phyloP scores from a whole-genome alignment of 768 basidiomycete genomes.

The Tulasnella sp. region DNA sequence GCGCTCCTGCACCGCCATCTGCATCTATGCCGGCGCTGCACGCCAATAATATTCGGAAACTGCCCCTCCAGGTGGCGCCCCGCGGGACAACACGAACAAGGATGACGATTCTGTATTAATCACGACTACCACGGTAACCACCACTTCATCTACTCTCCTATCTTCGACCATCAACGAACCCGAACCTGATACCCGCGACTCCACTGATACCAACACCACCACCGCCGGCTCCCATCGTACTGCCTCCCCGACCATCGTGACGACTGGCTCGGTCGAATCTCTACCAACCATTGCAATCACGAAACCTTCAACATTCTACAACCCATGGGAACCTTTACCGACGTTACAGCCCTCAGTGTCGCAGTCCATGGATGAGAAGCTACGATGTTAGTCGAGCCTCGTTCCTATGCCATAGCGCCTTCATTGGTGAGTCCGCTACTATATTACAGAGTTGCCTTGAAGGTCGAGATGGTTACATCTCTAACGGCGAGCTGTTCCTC shows the following conservation, averaged over 20 bases:
- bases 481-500: too few relatives aligned
- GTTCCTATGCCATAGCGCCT: too few relatives aligned
- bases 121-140: neutral
- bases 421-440: too few relatives aligned
- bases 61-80: neutral
- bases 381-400: too few relatives aligned
- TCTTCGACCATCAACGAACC: neutral
- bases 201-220: neutral
- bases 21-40: neutral
- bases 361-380: conserved; percentile 89
- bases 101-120: neutral
- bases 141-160: neutral
- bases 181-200: neutral
- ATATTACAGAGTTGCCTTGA: too few relatives aligned
- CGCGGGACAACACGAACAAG: neutral
- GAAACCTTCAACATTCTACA: conserved; percentile 18
- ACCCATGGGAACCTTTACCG: conserved; percentile 28
- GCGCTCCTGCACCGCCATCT: too few relatives aligned
- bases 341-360: conserved; percentile 52
- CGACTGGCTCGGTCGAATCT: neutral
- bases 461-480: too few relatives aligned
- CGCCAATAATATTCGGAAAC: neutral
- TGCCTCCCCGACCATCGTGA: neutral
- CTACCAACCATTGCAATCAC: neutral
- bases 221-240: neutral